phyloP scores from a whole-genome alignment of 768 basidiomycete genomes.

The Tricholoma sp. region DNA sequence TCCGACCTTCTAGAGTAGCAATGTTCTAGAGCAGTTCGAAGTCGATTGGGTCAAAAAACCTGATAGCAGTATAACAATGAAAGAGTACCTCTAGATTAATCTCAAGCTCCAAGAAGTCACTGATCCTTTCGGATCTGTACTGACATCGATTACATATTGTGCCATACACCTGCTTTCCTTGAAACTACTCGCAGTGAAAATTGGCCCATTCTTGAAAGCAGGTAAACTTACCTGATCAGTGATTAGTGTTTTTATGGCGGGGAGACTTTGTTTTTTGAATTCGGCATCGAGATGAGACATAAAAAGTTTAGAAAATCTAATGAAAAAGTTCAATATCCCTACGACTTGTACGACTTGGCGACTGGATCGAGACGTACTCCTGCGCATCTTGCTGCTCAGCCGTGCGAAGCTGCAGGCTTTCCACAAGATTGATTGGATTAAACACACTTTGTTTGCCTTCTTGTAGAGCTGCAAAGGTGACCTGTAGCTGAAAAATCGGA shows the following conservation, averaged over 20 bases:
- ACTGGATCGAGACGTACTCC: conserved; percentile 51
- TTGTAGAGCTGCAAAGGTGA: conserved; percentile 83
- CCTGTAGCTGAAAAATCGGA: conserved; percentile 73
- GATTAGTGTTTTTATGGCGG: conserved; percentile 61
- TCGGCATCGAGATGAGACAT: conserved; percentile 85
- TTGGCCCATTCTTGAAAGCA: conserved; percentile 1
- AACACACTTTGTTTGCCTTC: conserved; percentile 63
- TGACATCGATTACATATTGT: conserved; percentile 73
- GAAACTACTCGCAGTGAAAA: conserved; percentile 55
- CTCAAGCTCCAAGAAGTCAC: conserved; percentile 86
- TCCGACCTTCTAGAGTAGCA: conserved; percentile 67
- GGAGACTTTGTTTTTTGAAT: conserved; percentile 75
- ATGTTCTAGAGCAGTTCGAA: conserved; percentile 47
- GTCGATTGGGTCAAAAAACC: not conserved
- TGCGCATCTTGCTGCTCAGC: conserved; percentile 96
- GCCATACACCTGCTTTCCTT: conserved; percentile 78
- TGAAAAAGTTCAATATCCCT: not conserved
- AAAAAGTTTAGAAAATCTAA: conserved; percentile 91
- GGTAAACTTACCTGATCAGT: conserved; percentile 53
- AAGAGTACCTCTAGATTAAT: conserved; percentile 73
- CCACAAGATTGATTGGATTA: conserved; percentile 81
- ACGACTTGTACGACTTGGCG: not conserved
- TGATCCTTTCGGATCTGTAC: conserved; percentile 58
- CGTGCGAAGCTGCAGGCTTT: conserved; percentile 75
- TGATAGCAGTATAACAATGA: not conserved